These are phyloP conservation scores for Podaxis mareebaensis DNA, from an alignment of 768 basidiomycete genomes.

Conservation along the genomic window DNA sequence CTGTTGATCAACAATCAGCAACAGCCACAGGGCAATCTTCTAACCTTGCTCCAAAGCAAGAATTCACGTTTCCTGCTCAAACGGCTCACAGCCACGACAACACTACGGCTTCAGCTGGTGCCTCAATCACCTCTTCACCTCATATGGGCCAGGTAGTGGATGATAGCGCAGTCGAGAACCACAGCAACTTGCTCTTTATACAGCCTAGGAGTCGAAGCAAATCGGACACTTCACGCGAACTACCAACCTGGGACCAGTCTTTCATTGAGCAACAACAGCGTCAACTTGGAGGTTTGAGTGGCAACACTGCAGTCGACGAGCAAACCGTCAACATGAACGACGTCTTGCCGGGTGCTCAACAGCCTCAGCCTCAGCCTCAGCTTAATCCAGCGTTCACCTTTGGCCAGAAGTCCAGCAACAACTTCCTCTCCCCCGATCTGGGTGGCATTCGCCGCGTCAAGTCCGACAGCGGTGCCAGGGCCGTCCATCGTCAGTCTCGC, in stretches of 20 bases:
- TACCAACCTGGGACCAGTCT: slow-evolving; percentile 50
- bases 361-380: slow-evolving; percentile 17
- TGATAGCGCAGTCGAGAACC: slow-evolving; percentile 9
- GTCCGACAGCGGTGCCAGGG: slow-evolving; percentile 44
- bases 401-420: slow-evolving; percentile 24
- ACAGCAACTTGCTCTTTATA: slow-evolving; percentile 21
- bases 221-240: slow-evolving; percentile 59
- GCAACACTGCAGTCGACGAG: slow-evolving; percentile 20
- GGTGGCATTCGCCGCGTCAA: slow-evolving; percentile 49
- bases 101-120: background rate
- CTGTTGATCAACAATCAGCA: slow-evolving; percentile 13
- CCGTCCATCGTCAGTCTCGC: slow-evolving; percentile 51
- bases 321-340: slow-evolving; percentile 41
- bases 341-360: slow-evolving; percentile 32
- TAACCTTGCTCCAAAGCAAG: slow-evolving; percentile 7
- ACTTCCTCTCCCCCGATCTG: slow-evolving; percentile 35
- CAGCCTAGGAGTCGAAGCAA: slow-evolving; percentile 51
- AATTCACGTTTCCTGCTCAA: slow-evolving; percentile 17
- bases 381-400: slow-evolving; percentile 27
- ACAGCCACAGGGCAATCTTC: slow-evolving; percentile 2
- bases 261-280: slow-evolving; percentile 27
- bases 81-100: slow-evolving; percentile 4
- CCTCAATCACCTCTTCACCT: slow-evolving; percentile 11
- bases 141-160: slow-evolving; percentile 9
- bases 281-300: slow-evolving; percentile 23